Evolutionary conservation across 257 asterid species (phyloP).

Genomic region (Solanum ossicruentum): DNA sequence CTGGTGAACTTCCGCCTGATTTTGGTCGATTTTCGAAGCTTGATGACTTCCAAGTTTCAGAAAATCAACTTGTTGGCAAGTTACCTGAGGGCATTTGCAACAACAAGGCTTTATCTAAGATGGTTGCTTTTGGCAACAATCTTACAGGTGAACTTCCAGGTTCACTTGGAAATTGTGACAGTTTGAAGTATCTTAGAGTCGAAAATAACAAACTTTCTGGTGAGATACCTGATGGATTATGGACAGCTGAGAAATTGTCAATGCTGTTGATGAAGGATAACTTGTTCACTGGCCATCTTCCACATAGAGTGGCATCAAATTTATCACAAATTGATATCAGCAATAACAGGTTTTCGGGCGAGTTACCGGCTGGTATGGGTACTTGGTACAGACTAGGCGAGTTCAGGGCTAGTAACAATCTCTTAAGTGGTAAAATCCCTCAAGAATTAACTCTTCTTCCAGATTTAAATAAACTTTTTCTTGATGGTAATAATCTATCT

Average conservation of each 20-base stretch:
- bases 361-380: slow-evolving; percentile 43
- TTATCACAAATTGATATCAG: slow-evolving; percentile 33
- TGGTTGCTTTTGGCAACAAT: slow-evolving; percentile 35
- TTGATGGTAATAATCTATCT: slow-evolving; percentile 55
- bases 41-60: slow-evolving; percentile 24
- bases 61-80: slow-evolving; percentile 42
- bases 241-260: slow-evolving; percentile 26
- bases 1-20: slow-evolving; percentile 71
- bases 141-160: slow-evolving; percentile 55
- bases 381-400: slow-evolving; percentile 34
- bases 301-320: slow-evolving; percentile 19
- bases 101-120: slow-evolving; percentile 26
- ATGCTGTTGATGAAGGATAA: slow-evolving; percentile 32
- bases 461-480: slow-evolving; percentile 12
- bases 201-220: slow-evolving; percentile 46
- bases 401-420: slow-evolving; percentile 54
- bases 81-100: slow-evolving; percentile 49
- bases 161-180: slow-evolving; percentile 47
- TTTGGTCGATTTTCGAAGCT: slow-evolving; percentile 60
- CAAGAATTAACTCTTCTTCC: slow-evolving; percentile 48
- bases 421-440: slow-evolving; percentile 43
- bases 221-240: slow-evolving; percentile 46
- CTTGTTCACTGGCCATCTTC: slow-evolving; percentile 54
- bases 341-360: slow-evolving; percentile 58
- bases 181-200: slow-evolving; percentile 16